A percentile compares a stretch with the other conserved stretches of the same genome.
phyloP scores from a whole-genome alignment of 2,329 filamentous ascomycete genomes.

The Beauveria sp. region DNA sequence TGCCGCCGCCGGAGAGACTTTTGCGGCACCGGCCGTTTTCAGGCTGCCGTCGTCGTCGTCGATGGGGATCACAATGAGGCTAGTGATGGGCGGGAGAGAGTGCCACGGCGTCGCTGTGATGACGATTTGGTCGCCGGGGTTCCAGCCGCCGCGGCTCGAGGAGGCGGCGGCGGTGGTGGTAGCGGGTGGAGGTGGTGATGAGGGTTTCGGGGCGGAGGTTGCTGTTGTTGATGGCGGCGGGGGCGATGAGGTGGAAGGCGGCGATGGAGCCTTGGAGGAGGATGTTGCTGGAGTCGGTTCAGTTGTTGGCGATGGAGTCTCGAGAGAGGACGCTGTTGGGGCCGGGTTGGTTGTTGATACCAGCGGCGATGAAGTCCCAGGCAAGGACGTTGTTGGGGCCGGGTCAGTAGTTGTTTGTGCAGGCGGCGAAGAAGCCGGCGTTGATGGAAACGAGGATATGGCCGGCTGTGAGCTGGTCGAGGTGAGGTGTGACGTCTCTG shows the following conservation, averaged over 20 bases:
- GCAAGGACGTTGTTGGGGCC: too few relatives aligned
- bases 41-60: not conserved
- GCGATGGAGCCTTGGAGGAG: too few relatives aligned
- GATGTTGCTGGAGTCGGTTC: not conserved
- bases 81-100: not conserved
- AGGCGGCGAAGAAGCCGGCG: not conserved
- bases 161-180: not conserved
- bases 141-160: not conserved
- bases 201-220: not conserved
- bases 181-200: not conserved
- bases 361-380: not conserved
- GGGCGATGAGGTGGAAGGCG: too few relatives aligned
- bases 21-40: not conserved
- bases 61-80: not conserved
- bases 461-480: not conserved
- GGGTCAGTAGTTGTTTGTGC: too few relatives aligned
- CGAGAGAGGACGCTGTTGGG: too few relatives aligned
- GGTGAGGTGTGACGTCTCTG: not conserved
- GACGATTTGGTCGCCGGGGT: constrained; percentile 9
- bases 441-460: not conserved
- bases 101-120: constrained; percentile 10
- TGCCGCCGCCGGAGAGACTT: too few relatives aligned
- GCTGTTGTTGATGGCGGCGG: too few relatives aligned
- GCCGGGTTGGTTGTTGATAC: too few relatives aligned
- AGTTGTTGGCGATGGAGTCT: not conserved